A percentile compares a stretch with the other conserved stretches of the same genome.
These are phyloP conservation scores for Tricholoma sp. DNA, from an alignment of 768 basidiomycete genomes.

Conservation along the genomic window DNA sequence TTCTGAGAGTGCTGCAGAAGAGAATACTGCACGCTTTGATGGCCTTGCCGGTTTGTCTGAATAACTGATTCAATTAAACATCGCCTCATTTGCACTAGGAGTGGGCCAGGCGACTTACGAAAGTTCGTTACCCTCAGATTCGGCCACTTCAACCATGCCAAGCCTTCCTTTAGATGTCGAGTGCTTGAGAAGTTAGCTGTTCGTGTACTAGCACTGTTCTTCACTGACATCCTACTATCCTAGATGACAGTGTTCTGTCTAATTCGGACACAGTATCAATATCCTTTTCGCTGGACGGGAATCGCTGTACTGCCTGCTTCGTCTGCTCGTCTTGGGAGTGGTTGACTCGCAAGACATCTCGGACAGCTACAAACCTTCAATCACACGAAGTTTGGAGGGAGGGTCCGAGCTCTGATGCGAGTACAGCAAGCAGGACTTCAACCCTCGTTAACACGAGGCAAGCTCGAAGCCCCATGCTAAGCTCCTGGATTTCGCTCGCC, in stretches of 20 bases:
- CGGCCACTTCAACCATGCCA: too few species aligned
- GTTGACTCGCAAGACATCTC: background rate
- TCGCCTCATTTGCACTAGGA: background rate
- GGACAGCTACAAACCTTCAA: background rate
- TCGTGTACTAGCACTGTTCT: too few species aligned
- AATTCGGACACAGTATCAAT: background rate
- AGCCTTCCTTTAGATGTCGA: too few species aligned
- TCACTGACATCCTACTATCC: too few species aligned
- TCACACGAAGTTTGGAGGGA: background rate
- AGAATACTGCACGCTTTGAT: background rate
- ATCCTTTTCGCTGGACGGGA: background rate
- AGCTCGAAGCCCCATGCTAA: too few species aligned
- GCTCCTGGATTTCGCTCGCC: too few species aligned
- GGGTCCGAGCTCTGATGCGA: background rate
- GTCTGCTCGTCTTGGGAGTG: background rate
- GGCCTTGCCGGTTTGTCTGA: background rate
- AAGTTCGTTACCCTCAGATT: too few species aligned
- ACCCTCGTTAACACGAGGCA: too few species aligned
- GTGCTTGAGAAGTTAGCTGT: too few species aligned
- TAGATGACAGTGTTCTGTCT: background rate
- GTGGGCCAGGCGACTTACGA: too few species aligned
- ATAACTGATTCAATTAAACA: background rate
- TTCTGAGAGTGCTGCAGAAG: background rate
- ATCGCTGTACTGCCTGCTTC: background rate
- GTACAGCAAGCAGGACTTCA: background rate